These are phyloP conservation scores for Lolium multiflorum DNA, from an alignment of 176 grass and related monocot genomes.

Conservation along the genomic window DNA sequence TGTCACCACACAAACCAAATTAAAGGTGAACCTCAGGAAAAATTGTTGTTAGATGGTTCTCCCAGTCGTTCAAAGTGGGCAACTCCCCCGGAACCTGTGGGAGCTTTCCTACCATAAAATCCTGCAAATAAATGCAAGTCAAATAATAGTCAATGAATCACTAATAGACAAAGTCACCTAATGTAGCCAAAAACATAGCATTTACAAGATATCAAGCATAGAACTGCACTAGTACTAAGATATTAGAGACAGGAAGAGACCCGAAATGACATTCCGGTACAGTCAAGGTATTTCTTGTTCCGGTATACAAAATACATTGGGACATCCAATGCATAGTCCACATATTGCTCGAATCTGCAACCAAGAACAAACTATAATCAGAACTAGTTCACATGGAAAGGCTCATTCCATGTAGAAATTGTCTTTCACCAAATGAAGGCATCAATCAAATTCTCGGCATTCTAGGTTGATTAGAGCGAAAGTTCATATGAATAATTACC, in stretches of 20 bases:
- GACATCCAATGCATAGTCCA: conserved; percentile 94
- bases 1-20: conserved; percentile 15
- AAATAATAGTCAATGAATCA: conserved; percentile 28
- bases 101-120: conserved; percentile 98
- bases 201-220: conserved; percentile 15
- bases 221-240: conserved; percentile 4
- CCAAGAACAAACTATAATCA: conserved; percentile 38
- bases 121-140: conserved; percentile 55
- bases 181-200: background rate
- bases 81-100: conserved; percentile 80
- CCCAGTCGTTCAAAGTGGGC: conserved; percentile 97
- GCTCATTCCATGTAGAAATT: conserved; percentile 27
- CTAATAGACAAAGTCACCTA: background rate
- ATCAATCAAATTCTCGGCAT: conserved; percentile 17
- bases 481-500: conserved; percentile 55
- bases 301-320: conserved; percentile 99
- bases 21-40: conserved; percentile 82
- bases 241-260: conserved; percentile 57
- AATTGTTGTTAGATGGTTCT: conserved; percentile 99
- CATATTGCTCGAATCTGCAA: conserved; percentile 90
- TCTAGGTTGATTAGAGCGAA: background rate
- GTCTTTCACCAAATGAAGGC: conserved; percentile 20
- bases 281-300: conserved; percentile 94
- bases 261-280: conserved; percentile 95
- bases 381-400: conserved; percentile 35